Evolutionary conservation across 2,329 filamentous ascomycete species (phyloP).

Genomic region (Epichloe coenophiala): DNA sequence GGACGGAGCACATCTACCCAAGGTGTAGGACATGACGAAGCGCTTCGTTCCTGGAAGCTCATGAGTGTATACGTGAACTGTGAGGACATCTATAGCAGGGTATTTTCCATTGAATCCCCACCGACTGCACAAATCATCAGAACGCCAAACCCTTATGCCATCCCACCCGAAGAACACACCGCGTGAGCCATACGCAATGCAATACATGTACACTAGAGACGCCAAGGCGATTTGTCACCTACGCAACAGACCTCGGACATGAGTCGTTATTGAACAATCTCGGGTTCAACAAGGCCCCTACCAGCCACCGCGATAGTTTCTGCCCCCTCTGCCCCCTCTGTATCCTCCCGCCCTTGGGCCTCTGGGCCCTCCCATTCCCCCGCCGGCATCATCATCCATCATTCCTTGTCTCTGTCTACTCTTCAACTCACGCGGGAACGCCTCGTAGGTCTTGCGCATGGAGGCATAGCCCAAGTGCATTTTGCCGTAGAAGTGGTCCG

Average conservation of each 20-base stretch:
- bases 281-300: conserved; percentile 10
- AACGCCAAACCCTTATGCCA: not conserved
- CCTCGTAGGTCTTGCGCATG: conserved; percentile 88
- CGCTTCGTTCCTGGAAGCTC: no score
- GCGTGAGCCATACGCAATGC: not conserved
- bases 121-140: not conserved
- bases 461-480: conserved; percentile 98
- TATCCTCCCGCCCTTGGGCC: conserved; percentile 41
- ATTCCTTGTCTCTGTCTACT: conserved; percentile 43
- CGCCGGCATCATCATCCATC: conserved; percentile 31
- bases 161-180: not conserved
- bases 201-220: not conserved
- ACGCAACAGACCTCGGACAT: not conserved
- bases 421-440: conserved; percentile 77
- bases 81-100: not conserved
- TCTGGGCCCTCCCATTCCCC: conserved; percentile 27
- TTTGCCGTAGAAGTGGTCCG: conserved; percentile 98
- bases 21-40: no score
- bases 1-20: not conserved
- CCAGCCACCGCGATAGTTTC: conserved; percentile 37
- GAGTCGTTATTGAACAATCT: not conserved
- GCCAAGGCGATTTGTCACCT: not conserved
- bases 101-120: not conserved
- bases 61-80: not conserved
- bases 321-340: conserved; percentile 36